Percentiles rank a stretch among this genome's conserved stretches.
Evolutionary conservation across 805 yeast species (phyloP).

Genomic region (Vanderwaltozyma polyspora): DNA sequence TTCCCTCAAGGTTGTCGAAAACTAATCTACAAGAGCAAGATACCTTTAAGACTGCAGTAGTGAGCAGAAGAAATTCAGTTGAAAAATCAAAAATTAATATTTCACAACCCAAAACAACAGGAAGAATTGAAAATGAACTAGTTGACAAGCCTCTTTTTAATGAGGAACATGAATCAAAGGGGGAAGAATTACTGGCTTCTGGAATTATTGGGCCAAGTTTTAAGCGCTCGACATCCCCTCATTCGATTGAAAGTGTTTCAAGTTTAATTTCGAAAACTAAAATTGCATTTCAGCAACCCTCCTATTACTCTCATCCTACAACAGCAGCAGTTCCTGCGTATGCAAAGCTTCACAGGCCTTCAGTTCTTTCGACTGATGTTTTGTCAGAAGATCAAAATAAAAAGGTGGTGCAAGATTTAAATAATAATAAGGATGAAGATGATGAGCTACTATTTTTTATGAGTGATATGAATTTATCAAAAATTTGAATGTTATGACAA

Average conservation of each 20-base stretch:
- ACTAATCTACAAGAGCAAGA: conserved; percentile 6
- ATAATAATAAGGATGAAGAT: conserved; percentile 1
- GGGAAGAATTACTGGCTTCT: conserved; percentile 12
- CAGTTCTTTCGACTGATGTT: conserved; percentile 11
- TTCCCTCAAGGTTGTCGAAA: conserved; percentile 22
- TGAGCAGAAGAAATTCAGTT: conserved; percentile 9
- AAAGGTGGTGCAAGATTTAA: not conserved
- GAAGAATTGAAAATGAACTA: not conserved
- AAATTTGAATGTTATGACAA: no score
- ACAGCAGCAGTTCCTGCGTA: conserved; percentile 25
- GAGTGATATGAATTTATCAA: conserved; percentile 57
- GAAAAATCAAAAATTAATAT: conserved; percentile 4
- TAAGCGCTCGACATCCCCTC: conserved; percentile 16
- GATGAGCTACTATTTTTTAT: conserved; percentile 58
- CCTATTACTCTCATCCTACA: conserved; percentile 24
- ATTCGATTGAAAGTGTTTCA: conserved; percentile 20
- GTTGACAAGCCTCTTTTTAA: no score
- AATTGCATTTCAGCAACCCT: conserved; percentile 19
- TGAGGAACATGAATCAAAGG: no score
- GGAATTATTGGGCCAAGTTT: conserved; percentile 2
- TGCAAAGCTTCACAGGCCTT: conserved; percentile 25
- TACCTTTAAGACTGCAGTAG: not conserved
- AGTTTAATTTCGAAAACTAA: conserved; percentile 17
- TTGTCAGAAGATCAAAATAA: conserved; percentile 7
- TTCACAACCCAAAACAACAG: not conserved